These are phyloP conservation scores for Lachancea lanzarotensis DNA, from an alignment of 805 yeast genomes.

Conservation along the genomic window DNA sequence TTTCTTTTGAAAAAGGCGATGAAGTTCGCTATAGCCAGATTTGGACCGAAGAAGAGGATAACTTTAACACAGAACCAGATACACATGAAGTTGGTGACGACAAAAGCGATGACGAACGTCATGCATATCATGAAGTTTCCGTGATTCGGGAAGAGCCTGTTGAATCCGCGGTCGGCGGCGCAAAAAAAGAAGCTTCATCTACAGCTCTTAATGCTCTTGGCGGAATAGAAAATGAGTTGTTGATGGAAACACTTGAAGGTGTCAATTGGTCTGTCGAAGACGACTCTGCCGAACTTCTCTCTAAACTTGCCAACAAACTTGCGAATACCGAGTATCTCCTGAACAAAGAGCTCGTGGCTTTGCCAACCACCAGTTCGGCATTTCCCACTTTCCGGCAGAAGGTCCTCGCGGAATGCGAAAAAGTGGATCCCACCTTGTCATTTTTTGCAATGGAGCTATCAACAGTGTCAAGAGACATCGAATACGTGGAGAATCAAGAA, in stretches of 20 bases:
- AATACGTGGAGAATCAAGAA: conserved; percentile 64
- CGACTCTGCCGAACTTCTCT: conserved; percentile 51
- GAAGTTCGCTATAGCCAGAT: conserved; percentile 7
- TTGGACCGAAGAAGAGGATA: neutral
- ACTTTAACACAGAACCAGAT: neutral
- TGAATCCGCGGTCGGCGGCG: neutral
- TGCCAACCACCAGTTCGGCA: conserved; percentile 40
- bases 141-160: conserved; percentile 30
- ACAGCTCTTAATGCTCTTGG: conserved; percentile 26
- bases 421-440: conserved; percentile 48
- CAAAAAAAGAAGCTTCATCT: neutral
- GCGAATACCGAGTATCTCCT: conserved; percentile 56
- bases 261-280: conserved; percentile 70
- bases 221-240: conserved; percentile 33
- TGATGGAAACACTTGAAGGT: conserved; percentile 61
- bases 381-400: conserved; percentile 38
- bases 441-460: conserved; percentile 55
- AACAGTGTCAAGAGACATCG: conserved; percentile 60
- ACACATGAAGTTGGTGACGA: neutral
- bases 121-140: conserved; percentile 27
- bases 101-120: conserved; percentile 1
- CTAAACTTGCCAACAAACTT: conserved; percentile 52
- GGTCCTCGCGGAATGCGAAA: conserved; percentile 48
- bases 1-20: conserved; percentile 32
- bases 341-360: conserved; percentile 47